These are phyloP conservation scores for Aspergillus viridinutans DNA, from an alignment of 2,329 filamentous ascomycete species.

Conservation along the genomic window DNA sequence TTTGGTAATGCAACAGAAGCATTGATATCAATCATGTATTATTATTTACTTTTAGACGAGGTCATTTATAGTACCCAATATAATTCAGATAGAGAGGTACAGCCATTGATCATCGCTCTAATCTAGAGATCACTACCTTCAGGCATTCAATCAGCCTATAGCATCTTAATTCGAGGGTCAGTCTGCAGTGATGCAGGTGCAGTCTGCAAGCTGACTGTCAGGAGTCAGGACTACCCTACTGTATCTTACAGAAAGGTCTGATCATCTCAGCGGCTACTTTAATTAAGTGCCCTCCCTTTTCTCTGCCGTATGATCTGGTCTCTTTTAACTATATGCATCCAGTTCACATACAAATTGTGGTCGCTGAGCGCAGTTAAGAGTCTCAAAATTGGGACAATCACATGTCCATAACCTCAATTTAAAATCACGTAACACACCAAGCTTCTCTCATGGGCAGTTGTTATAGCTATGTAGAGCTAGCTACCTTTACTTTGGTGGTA, in stretches of 20 bases:
- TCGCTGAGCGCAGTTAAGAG: not conserved
- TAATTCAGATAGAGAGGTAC: too few species aligned
- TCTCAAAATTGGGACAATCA: not conserved
- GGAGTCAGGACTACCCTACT: not conserved
- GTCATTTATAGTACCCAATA: too few species aligned
- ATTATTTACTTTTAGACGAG: not conserved
- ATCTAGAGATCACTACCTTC: too few species aligned
- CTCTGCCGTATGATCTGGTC: not conserved
- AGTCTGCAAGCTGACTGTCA: not conserved
- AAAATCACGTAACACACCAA: not conserved
- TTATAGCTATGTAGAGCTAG: not conserved
- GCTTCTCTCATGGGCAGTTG: not conserved
- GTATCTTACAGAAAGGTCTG: not conserved
- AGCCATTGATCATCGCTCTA: too few species aligned
- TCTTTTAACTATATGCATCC: not conserved
- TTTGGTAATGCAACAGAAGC: not conserved
- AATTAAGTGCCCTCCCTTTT: not conserved
- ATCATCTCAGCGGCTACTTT: not conserved
- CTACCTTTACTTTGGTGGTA: not conserved
- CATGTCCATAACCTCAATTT: not conserved
- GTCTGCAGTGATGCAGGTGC: not conserved
- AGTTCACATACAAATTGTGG: not conserved
- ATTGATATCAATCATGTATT: not conserved
- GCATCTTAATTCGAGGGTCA: not conserved
- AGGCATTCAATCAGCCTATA: too few species aligned